Evolutionary conservation across 352 stramenopile genomes (phyloP).

Genomic region (Globisporangium echinulatum): DNA sequence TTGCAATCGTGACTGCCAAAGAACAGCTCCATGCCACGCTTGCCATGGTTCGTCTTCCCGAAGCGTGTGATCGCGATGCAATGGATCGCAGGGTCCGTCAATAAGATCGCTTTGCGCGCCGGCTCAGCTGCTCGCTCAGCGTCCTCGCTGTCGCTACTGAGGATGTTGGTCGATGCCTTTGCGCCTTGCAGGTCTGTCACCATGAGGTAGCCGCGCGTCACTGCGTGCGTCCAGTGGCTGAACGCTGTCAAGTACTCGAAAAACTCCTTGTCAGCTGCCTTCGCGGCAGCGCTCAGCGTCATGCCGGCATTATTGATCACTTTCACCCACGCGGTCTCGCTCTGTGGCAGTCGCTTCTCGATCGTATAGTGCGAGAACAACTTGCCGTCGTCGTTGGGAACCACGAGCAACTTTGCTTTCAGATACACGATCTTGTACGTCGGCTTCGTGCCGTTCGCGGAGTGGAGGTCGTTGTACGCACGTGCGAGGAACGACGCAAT

Average conservation of each 20-base stretch:
- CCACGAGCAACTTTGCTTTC: too few relatives aligned
- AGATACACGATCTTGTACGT: too few relatives aligned
- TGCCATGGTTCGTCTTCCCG: constrained; percentile 8
- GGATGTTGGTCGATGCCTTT: background rate
- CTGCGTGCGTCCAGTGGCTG: constrained; percentile 21
- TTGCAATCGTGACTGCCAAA: constrained; percentile 12
- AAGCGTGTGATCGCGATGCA: constrained; percentile 8
- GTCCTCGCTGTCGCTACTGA: background rate
- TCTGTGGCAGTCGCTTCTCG: background rate
- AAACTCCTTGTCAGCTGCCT: background rate
- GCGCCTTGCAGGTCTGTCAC: constrained; percentile 41
- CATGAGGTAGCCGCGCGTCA: constrained; percentile 29
- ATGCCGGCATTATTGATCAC: constrained; percentile 27
- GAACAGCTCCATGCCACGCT: constrained; percentile 10
- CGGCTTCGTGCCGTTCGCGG: too few relatives aligned
- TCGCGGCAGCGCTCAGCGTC: background rate
- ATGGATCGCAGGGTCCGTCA: constrained; percentile 16
- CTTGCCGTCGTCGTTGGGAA: too few relatives aligned
- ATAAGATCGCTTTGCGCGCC: constrained; percentile 1
- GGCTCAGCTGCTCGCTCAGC: background rate
- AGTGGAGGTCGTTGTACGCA: background rate
- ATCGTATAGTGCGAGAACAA: too few relatives aligned
- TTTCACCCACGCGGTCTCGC: too few relatives aligned
- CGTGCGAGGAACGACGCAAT: constrained; percentile 17
- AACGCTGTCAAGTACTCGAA: background rate